Evolutionary conservation across 768 basidiomycete species (phyloP).

Genomic region (Rhizopogon rudus): DNA sequence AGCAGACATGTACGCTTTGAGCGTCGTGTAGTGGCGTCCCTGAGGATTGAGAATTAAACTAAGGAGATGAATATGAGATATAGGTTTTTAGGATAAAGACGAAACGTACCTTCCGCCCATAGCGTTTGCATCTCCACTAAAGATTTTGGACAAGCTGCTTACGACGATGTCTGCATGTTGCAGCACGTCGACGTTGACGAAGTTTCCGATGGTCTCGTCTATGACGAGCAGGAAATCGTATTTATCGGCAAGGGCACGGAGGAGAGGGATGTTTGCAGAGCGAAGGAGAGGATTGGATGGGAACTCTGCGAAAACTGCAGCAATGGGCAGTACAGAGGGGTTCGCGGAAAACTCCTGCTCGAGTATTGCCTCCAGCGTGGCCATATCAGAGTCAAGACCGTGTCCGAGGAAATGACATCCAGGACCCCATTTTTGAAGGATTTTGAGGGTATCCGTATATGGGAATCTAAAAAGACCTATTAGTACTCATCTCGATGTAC

Average conservation of each 20-base stretch:
- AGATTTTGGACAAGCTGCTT: slow-evolving; percentile 90
- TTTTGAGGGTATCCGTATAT: slow-evolving; percentile 92
- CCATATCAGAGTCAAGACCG: slow-evolving; percentile 73
- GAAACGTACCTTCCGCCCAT: slow-evolving; percentile 90
- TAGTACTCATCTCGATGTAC: not conserved
- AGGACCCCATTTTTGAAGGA: slow-evolving; percentile 94
- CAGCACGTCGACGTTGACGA: slow-evolving; percentile 87
- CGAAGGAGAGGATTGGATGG: slow-evolving; percentile 93
- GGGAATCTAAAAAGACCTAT: slow-evolving; percentile 60
- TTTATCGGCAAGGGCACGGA: slow-evolving; percentile 79
- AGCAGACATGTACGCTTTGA: slow-evolving; percentile 55
- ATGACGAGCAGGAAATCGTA: slow-evolving; percentile 85
- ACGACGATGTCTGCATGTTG: slow-evolving; percentile 86
- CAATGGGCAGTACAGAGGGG: slow-evolving; percentile 49
- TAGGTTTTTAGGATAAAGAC: not conserved
- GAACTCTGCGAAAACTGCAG: slow-evolving; percentile 89
- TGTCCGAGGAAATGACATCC: slow-evolving; percentile 87
- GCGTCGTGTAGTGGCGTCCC: slow-evolving; percentile 57
- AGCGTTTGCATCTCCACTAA: slow-evolving; percentile 91
- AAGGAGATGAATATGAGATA: not conserved
- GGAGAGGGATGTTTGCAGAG: slow-evolving; percentile 69
- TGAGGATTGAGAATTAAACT: slow-evolving; percentile 88
- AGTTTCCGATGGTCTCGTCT: slow-evolving; percentile 94
- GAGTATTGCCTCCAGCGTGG: slow-evolving; percentile 63
- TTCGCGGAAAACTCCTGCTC: slow-evolving; percentile 34